phyloP scores from a whole-genome alignment of 805 yeast genomes.

The Kluyveromyces siamensis region DNA sequence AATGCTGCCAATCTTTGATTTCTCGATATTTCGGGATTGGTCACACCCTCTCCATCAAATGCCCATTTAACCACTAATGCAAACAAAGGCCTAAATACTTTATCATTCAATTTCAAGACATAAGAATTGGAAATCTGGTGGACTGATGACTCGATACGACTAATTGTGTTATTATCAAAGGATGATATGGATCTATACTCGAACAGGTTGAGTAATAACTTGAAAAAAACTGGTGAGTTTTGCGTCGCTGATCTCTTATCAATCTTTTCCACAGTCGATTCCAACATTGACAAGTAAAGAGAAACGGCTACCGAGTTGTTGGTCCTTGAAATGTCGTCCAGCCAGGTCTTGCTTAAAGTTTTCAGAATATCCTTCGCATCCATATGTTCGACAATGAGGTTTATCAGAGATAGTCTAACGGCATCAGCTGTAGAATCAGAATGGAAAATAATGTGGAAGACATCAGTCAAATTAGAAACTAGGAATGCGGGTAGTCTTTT shows the following conservation, averaged over 20 bases:
- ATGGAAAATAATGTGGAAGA: slow-evolving; percentile 48
- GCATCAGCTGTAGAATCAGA: slow-evolving; percentile 51
- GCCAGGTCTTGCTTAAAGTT: slow-evolving; percentile 59
- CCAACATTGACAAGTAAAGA: slow-evolving; percentile 59
- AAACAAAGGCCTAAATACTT: slow-evolving; percentile 86
- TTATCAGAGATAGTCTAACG: slow-evolving; percentile 53
- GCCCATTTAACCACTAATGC: slow-evolving; percentile 89
- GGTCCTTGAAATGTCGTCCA: slow-evolving; percentile 27
- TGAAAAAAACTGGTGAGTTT: slow-evolving; percentile 59
- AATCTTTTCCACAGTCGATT: slow-evolving; percentile 51
- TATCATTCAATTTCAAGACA: slow-evolving; percentile 89
- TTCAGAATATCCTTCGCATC: slow-evolving; percentile 56
- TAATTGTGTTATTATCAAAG: slow-evolving; percentile 64
- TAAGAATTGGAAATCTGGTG: slow-evolving; percentile 64
- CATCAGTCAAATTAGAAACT: slow-evolving; percentile 54
- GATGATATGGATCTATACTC: slow-evolving; percentile 53
- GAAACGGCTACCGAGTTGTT: slow-evolving; percentile 47
- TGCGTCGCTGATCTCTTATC: slow-evolving; percentile 71
- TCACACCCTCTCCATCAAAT: slow-evolving; percentile 67
- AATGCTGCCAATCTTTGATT: slow-evolving; percentile 59
- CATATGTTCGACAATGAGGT: slow-evolving; percentile 53
- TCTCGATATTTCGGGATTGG: slow-evolving; percentile 36
- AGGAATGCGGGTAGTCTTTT: slow-evolving; percentile 83
- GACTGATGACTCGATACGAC: slow-evolving; percentile 71
- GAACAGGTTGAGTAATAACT: slow-evolving; percentile 58